Percentiles rank a stretch among this genome's conserved stretches.
phyloP scores from a whole-genome alignment of 163 green algal species.

The Trebouxiophyceae sp. region DNA sequence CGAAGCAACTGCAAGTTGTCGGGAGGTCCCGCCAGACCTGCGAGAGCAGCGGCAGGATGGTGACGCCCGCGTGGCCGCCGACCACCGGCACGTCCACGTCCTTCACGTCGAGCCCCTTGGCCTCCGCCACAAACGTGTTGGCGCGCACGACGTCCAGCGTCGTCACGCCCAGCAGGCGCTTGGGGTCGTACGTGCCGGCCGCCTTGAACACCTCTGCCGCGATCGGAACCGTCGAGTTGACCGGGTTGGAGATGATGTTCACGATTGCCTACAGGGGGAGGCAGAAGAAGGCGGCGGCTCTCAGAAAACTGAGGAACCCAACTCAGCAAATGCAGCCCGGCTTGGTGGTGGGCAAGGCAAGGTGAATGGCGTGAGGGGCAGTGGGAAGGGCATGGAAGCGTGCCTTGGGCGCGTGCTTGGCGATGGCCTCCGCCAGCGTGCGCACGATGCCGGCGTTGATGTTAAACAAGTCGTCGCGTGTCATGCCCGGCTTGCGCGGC shows the following conservation, averaged over 20 bases:
- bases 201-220: conserved; percentile 87
- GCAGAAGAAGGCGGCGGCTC: neutral
- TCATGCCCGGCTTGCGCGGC: conserved; percentile 95
- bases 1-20: no score
- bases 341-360: no score
- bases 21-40: no score
- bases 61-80: conserved; percentile 92
- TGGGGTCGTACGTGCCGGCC: conserved; percentile 80
- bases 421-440: conserved; percentile 61
- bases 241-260: conserved; percentile 98
- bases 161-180: conserved; percentile 83
- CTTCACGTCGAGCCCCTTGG: conserved; percentile 74
- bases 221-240: conserved; percentile 99
- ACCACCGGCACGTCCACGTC: conserved; percentile 96
- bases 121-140: conserved; percentile 93
- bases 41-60: conserved; percentile 97
- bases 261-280: conserved; percentile 67
- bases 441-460: conserved; percentile 92
- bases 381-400: no score
- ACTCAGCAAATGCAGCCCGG: no score
- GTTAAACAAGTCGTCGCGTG: conserved; percentile 93
- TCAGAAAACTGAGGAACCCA: no score
- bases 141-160: conserved; percentile 63
- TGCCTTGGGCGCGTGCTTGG: conserved; percentile 69
- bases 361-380: no score